A percentile compares a stretch with the other conserved stretches of the same genome.
These are phyloP conservation scores for Sphaerulina musiva DNA, from an alignment of 2,329 filamentous ascomycete species.

Conservation along the genomic window DNA sequence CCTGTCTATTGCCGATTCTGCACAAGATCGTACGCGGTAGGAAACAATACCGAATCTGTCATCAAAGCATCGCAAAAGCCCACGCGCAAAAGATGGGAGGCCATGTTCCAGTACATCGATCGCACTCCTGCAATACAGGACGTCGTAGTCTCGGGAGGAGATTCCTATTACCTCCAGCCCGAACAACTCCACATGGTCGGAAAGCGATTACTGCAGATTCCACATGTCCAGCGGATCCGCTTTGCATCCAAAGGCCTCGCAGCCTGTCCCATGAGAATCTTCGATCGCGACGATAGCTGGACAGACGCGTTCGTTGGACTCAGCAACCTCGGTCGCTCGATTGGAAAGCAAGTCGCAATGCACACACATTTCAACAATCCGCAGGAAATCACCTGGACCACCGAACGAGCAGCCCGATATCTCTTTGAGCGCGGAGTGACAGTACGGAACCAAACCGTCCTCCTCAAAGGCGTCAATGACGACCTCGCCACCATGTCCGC, in stretches of 20 bases:
- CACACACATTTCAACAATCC: constrained; percentile 63
- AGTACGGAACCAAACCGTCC: constrained; percentile 56
- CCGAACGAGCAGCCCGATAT: constrained; percentile 45
- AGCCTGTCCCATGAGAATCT: constrained; percentile 51
- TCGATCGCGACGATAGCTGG: constrained; percentile 51
- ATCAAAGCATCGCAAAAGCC: constrained; percentile 30
- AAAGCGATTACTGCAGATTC: constrained; percentile 50
- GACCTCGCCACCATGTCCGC: constrained; percentile 46
- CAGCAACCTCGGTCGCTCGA: constrained; percentile 44
- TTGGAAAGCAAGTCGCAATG: constrained; percentile 55
- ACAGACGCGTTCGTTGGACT: constrained; percentile 47
- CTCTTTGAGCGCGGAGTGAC: constrained; percentile 48
- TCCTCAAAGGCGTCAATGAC: constrained; percentile 56
- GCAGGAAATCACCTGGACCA: constrained; percentile 57
- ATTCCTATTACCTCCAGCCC: constrained; percentile 53
- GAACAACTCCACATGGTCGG: constrained; percentile 51
- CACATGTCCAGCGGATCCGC: constrained; percentile 54
- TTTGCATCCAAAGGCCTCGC: constrained; percentile 58
- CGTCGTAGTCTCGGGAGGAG: constrained; percentile 58
- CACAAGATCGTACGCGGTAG: constrained; percentile 55
- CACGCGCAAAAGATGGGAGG: constrained; percentile 48
- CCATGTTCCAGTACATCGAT: constrained; percentile 53
- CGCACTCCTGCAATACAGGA: constrained; percentile 47
- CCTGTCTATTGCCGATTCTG: constrained; percentile 59
- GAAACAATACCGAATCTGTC: constrained; percentile 49